Evolutionary conservation across 78 protist species (phyloP).

Genomic region (slime mould (Dictyostelium discoideum)): DNA sequence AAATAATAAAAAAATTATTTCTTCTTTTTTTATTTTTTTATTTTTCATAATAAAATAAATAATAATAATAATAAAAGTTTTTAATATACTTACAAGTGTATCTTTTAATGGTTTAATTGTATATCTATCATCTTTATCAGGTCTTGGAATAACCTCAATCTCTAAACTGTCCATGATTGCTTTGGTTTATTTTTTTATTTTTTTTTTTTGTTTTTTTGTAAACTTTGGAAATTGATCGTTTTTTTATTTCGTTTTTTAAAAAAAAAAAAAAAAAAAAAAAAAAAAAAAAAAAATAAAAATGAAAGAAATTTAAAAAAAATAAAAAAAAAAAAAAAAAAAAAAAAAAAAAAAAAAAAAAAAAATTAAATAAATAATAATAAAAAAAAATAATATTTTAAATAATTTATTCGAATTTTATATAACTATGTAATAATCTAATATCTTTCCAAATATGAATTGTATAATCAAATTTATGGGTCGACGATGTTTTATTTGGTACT

Average conservation of each 20-base stretch:
- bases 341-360: too few relatives aligned
- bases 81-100: conserved; percentile 36
- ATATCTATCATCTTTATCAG: conserved; percentile 25
- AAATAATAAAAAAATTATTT: too few relatives aligned
- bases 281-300: not conserved
- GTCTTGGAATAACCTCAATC: conserved; percentile 28
- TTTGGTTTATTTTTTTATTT: not conserved
- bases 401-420: not conserved
- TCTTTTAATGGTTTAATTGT: conserved; percentile 44
- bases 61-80: not conserved
- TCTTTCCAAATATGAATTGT: not conserved
- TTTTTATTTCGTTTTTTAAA: not conserved
- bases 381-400: too few relatives aligned
- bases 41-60: not conserved
- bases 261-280: not conserved
- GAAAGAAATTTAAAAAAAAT: too few relatives aligned
- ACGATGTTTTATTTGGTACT: not conserved
- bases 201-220: not conserved
- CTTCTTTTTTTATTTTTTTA: too few relatives aligned
- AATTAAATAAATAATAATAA: too few relatives aligned
- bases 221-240: not conserved
- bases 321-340: not conserved
- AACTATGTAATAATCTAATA: not conserved
- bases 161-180: conserved; percentile 38
- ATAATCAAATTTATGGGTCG: not conserved